Conservation (phyloP, 768 basidiomycete genomes). For the Mycena amicta region DNA sequence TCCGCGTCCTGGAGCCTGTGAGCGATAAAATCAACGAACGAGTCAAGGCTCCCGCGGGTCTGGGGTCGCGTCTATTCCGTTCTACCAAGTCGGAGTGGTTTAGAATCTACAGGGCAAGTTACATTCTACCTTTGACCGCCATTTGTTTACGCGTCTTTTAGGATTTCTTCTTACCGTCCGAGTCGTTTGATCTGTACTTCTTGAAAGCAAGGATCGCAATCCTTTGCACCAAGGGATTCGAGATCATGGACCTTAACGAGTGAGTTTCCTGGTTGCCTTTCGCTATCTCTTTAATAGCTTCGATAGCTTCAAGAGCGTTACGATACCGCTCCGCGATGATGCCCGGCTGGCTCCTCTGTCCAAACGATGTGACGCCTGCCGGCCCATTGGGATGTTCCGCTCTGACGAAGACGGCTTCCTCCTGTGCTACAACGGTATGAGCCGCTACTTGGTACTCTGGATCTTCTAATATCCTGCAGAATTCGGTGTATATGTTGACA, state of each 20-base stretch:
- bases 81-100: slow-evolving; percentile 92
- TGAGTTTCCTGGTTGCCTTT: too few relatives aligned
- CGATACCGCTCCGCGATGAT: slow-evolving; percentile 82
- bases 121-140: not conserved
- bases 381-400: slow-evolving; percentile 93
- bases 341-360: slow-evolving; percentile 67
- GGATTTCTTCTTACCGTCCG: slow-evolving; percentile 91
- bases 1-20: slow-evolving; percentile 96
- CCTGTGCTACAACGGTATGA: slow-evolving; percentile 85
- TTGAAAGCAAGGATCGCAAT: slow-evolving; percentile 92
- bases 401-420: slow-evolving; percentile 91
- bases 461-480: slow-evolving; percentile 43
- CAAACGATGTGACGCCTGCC: slow-evolving; percentile 84
- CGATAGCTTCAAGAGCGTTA: slow-evolving; percentile 84
- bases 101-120: slow-evolving; percentile 69
- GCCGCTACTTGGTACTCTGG: not conserved
- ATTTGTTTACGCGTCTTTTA: not conserved
- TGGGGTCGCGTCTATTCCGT: slow-evolving; percentile 75
- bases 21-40: slow-evolving; percentile 83
- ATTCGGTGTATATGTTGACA: slow-evolving; percentile 90
- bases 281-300: not conserved
- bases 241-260: slow-evolving; percentile 96
- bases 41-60: slow-evolving; percentile 66
- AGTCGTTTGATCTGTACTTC: slow-evolving; percentile 90
- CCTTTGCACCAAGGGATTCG: slow-evolving; percentile 91